Conservation (phyloP, 1,284 basidiomycete genomes). For the Leccinum olivaceoglutinosum region DNA sequence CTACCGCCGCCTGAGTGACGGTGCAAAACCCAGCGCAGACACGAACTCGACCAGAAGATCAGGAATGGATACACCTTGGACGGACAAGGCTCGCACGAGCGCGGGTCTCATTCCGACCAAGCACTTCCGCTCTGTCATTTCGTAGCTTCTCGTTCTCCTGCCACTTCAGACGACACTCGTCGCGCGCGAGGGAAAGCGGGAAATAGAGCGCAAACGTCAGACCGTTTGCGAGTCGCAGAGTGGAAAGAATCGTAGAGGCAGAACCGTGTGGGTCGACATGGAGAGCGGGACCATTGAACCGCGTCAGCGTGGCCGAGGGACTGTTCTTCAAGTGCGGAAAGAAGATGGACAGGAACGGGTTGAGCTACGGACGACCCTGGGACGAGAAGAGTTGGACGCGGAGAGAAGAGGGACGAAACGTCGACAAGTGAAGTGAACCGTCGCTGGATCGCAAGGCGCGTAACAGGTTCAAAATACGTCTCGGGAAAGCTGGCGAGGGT, state of each 20-base stretch:
- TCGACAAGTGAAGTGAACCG: slow-evolving; percentile 43
- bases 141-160: slow-evolving; percentile 53
- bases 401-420: slow-evolving; percentile 47
- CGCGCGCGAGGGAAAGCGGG: slow-evolving; percentile 41
- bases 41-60: slow-evolving; percentile 22
- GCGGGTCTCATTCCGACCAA: slow-evolving; percentile 53
- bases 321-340: slow-evolving; percentile 53
- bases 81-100: slow-evolving; percentile 27
- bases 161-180: slow-evolving; percentile 62
- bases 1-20: slow-evolving; percentile 4
- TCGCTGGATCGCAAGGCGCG: slow-evolving; percentile 41
- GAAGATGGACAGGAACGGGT: slow-evolving; percentile 20
- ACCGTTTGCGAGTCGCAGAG: slow-evolving; percentile 12
- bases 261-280: slow-evolving; percentile 2
- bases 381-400: slow-evolving; percentile 42
- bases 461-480: slow-evolving; percentile 46
- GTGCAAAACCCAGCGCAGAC: slow-evolving; percentile 13
- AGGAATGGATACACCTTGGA: slow-evolving; percentile 1
- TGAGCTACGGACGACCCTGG: slow-evolving; percentile 38
- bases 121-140: slow-evolving; percentile 55
- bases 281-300: slow-evolving; percentile 8
- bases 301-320: slow-evolving; percentile 8
- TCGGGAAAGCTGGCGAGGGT: slow-evolving; percentile 46
- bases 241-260: slow-evolving; percentile 9
- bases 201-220: slow-evolving; percentile 16